phyloP scores from a whole-genome alignment of 2,329 filamentous ascomycete genomes.

The Trichoderma sp. region DNA sequence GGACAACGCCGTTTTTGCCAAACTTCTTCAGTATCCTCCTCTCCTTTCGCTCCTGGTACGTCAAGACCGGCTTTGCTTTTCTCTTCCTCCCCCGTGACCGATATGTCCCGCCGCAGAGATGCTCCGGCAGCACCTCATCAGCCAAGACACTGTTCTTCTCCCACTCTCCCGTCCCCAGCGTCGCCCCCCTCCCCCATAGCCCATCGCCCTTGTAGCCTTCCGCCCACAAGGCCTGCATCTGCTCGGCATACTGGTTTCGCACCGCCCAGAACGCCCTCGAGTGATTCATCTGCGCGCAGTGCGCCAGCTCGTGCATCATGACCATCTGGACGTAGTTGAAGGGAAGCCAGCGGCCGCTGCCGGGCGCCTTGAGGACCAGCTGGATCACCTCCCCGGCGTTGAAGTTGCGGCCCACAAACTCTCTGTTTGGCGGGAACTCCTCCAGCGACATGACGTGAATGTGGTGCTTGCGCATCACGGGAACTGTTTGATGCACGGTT shows the following conservation, averaged over 20 bases:
- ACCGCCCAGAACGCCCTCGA: conserved; percentile 79
- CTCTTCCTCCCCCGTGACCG: conserved; percentile 61
- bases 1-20: conserved; percentile 65
- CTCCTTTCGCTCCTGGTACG: conserved; percentile 73
- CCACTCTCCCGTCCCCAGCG: conserved; percentile 63
- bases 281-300: conserved; percentile 93
- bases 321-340: conserved; percentile 89
- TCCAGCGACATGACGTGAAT: conserved; percentile 72
- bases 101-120: conserved; percentile 82
- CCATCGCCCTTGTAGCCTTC: conserved; percentile 77
- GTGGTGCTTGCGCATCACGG: conserved; percentile 68
- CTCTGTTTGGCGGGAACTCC: conserved; percentile 77
- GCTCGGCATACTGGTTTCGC: conserved; percentile 69
- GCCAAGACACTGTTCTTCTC: conserved; percentile 55
- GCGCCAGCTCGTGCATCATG: conserved; percentile 91
- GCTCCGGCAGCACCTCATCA: conserved; percentile 64
- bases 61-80: conserved; percentile 55
- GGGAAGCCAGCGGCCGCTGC: conserved; percentile 71
- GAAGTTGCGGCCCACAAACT: conserved; percentile 88
- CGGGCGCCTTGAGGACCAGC: conserved; percentile 72
- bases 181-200: conserved; percentile 74
- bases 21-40: conserved; percentile 75
- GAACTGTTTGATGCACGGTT: conserved; percentile 45
- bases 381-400: conserved; percentile 87
- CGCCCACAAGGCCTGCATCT: conserved; percentile 71